phyloP scores from a whole-genome alignment of 2,329 filamentous ascomycete genomes.

The Colletotrichum sp. region DNA sequence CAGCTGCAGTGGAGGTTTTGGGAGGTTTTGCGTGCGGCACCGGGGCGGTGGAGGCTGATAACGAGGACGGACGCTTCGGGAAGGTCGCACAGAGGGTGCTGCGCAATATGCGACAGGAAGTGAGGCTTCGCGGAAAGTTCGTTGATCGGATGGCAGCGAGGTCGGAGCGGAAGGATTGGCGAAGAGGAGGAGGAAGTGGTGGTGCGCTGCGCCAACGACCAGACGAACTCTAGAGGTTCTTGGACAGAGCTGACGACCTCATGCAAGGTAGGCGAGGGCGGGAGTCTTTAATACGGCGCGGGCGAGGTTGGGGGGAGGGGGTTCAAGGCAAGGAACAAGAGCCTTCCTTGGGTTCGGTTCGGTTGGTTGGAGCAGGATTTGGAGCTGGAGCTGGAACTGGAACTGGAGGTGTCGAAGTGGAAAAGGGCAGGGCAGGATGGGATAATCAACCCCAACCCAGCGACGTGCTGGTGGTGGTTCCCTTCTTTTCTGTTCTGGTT shows the following conservation, averaged over 20 bases:
- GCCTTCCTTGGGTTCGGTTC: not conserved
- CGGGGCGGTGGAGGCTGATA: not conserved
- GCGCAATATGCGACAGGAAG: not conserved
- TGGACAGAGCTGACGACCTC: not conserved
- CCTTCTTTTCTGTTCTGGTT: not conserved
- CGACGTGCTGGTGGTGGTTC: not conserved
- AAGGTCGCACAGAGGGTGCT: not conserved
- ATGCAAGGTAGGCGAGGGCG: not conserved
- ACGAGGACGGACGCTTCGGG: not conserved
- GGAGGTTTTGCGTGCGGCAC: not conserved
- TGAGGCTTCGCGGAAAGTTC: not conserved
- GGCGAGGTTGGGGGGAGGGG: not conserved
- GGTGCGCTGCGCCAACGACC: not conserved
- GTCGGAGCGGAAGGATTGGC: not conserved
- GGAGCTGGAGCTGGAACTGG: not conserved
- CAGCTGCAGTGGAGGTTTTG: not conserved
- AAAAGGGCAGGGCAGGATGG: not conserved
- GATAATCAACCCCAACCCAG: conserved; percentile 10
- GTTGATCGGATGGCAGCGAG: not conserved
- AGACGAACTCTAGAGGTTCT: conserved; percentile 11
- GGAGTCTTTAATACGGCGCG: conserved; percentile 3
- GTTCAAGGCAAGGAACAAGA: not conserved
- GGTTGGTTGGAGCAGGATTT: not conserved
- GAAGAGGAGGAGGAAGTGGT: not conserved
- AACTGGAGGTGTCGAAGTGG: not conserved